Evolutionary conservation across 2,329 filamentous ascomycete species (phyloP).

Genomic region (Macroventuria anomochaeta): DNA sequence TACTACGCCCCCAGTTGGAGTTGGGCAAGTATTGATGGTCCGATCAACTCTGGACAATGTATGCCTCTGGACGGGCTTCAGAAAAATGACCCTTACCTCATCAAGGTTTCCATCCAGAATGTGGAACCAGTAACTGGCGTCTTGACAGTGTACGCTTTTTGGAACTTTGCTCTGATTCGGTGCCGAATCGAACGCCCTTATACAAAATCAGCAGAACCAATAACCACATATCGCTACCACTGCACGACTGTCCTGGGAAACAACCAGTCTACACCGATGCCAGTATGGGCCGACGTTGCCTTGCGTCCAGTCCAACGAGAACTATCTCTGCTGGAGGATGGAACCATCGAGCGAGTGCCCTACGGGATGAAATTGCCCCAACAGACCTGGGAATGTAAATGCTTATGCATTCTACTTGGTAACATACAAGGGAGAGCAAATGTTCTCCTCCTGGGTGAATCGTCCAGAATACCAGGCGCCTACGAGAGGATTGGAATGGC

Average conservation of each 20-base stretch:
- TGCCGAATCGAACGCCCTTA: not conserved
- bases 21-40: not conserved
- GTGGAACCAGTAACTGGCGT: not conserved
- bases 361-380: not conserved
- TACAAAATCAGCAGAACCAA: not conserved
- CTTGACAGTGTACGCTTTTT: not conserved
- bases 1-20: not conserved
- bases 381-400: not conserved
- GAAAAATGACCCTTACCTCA: not conserved
- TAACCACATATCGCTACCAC: not conserved
- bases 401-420: not conserved
- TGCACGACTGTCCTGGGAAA: not conserved
- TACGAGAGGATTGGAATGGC: not conserved
- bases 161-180: not conserved
- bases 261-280: not conserved
- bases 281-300: not conserved
- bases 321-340: no score
- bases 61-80: not conserved
- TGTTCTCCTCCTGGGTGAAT: not conserved
- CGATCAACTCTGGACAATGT: not conserved
- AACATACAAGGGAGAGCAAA: not conserved
- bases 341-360: not conserved
- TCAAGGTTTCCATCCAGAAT: not conserved
- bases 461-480: not conserved
- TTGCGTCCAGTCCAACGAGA: not conserved